Evolutionary conservation across 176 grass and related monocot species (phyloP).

Genomic region (Alopecurus myosuroides): DNA sequence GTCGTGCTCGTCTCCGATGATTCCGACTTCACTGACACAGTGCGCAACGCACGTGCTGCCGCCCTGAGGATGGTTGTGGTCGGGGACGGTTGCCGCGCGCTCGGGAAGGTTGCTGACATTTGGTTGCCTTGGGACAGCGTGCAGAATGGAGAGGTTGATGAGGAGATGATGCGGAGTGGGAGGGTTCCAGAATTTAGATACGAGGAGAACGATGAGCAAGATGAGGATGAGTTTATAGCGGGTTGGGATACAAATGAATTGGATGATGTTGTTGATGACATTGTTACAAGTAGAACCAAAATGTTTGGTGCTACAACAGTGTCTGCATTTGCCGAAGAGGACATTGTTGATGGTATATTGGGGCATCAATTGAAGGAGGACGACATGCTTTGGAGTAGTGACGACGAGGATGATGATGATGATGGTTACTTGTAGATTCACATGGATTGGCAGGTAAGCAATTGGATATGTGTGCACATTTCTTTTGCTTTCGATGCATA

Average conservation of each 20-base stretch:
- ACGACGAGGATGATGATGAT: slow-evolving; percentile 46
- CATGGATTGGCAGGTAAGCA: slow-evolving; percentile 7
- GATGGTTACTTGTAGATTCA: slow-evolving; percentile 49
- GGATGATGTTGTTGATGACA: slow-evolving; percentile 46
- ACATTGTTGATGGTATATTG: slow-evolving; percentile 41
- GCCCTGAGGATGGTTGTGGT: slow-evolving; percentile 72
- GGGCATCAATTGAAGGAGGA: slow-evolving; percentile 2
- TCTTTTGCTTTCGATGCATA: background rate
- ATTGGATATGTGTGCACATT: background rate
- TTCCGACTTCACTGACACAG: slow-evolving; percentile 73
- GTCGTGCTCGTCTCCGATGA: slow-evolving; percentile 82
- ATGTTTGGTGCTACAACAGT: slow-evolving; percentile 21
- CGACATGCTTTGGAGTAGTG: slow-evolving; percentile 43
- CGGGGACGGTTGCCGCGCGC: slow-evolving; percentile 54
- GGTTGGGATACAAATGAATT: slow-evolving; percentile 34
- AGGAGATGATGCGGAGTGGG: slow-evolving; percentile 45
- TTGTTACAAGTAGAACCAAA: slow-evolving; percentile 30
- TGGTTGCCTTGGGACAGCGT: slow-evolving; percentile 83
- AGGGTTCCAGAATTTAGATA: background rate
- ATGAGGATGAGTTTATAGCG: slow-evolving; percentile 9
- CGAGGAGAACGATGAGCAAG: slow-evolving; percentile 23
- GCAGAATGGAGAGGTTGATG: slow-evolving; percentile 69
- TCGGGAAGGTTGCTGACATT: slow-evolving; percentile 62
- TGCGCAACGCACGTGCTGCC: slow-evolving; percentile 60
- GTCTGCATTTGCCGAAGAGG: slow-evolving; percentile 56